These are phyloP conservation scores for Geranium rotundifolium DNA, from an alignment of 345 rosid genomes.

Conservation along the genomic window DNA sequence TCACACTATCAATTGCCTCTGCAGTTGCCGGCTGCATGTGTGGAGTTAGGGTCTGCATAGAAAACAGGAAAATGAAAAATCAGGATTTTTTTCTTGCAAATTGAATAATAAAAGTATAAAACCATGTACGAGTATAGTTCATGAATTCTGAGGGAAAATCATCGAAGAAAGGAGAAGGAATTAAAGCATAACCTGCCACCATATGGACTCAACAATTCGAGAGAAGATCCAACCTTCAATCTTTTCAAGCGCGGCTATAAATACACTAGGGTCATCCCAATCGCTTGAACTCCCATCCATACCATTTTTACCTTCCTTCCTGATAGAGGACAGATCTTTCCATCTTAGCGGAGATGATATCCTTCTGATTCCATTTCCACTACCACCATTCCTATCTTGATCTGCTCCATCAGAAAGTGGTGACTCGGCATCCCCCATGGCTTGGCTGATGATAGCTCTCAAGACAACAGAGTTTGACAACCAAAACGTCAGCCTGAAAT, in stretches of 20 bases:
- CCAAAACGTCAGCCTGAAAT: slow-evolving; percentile 86
- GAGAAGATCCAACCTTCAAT: slow-evolving; percentile 94
- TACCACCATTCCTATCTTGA: slow-evolving; percentile 21
- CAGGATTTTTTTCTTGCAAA: slow-evolving; percentile 11
- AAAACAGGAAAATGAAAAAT: slow-evolving; percentile 1
- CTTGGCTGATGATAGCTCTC: slow-evolving; percentile 57
- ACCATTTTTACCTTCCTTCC: slow-evolving; percentile 26
- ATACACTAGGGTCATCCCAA: slow-evolving; percentile 51
- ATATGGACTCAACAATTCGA: slow-evolving; percentile 70
- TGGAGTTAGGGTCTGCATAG: slow-evolving; percentile 78
- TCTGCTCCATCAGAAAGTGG: slow-evolving; percentile 24
- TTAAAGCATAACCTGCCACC: slow-evolving; percentile 78
- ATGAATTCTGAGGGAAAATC: background rate
- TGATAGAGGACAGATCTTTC: slow-evolving; percentile 38
- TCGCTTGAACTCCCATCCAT: slow-evolving; percentile 22
- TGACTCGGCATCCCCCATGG: slow-evolving; percentile 21
- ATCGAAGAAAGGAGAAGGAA: background rate
- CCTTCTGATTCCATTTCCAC: slow-evolving; percentile 25
- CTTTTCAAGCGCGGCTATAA: slow-evolving; percentile 59
- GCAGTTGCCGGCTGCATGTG: slow-evolving; percentile 62
- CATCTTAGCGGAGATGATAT: slow-evolving; percentile 41
- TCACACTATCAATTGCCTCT: slow-evolving; percentile 21
- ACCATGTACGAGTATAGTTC: background rate
- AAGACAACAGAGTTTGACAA: slow-evolving; percentile 70
- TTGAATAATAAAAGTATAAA: background rate